These are phyloP conservation scores for Miscanthus lutarioriparius DNA, from an alignment of 176 grass and related monocot species.

Conservation along the genomic window DNA sequence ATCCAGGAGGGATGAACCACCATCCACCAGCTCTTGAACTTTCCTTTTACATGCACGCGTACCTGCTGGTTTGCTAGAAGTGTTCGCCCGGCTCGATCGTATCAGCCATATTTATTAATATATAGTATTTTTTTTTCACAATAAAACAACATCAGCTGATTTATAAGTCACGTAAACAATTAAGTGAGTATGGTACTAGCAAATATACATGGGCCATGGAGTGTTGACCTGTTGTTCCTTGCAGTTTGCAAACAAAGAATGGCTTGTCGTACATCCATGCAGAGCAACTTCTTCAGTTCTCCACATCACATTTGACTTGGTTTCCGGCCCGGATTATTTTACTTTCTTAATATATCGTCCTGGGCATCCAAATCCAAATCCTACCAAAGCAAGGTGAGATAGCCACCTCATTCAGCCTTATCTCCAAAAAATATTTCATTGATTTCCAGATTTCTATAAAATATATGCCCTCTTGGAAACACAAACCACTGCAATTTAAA, in stretches of 20 bases:
- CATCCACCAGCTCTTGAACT: neutral
- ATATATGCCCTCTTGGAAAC: neutral
- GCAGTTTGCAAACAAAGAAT: neutral
- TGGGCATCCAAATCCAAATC: slow-evolving; percentile 12
- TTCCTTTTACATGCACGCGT: neutral
- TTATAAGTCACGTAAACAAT: too few relatives aligned
- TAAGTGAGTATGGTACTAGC: too few relatives aligned
- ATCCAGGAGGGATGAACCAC: too few relatives aligned
- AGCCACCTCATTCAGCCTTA: slow-evolving; percentile 10
- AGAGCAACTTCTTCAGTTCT: neutral
- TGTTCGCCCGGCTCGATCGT: too few relatives aligned
- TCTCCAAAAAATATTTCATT: neutral
- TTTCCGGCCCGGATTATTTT: neutral
- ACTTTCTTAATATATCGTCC: neutral
- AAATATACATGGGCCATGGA: neutral
- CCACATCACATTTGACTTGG: slow-evolving; percentile 28
- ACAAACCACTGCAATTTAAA: neutral
- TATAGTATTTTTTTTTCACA: too few relatives aligned
- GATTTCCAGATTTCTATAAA: neutral
- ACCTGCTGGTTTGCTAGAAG: neutral
- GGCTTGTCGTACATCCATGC: neutral
- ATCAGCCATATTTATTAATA: too few relatives aligned
- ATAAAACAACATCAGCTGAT: too few relatives aligned
- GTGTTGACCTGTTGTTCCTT: neutral
- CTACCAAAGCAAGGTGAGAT: neutral